Base-by-base conservation (phyloP, 2,329 filamentous ascomycete species). In the Emergomyces pasteurianus region DNA sequence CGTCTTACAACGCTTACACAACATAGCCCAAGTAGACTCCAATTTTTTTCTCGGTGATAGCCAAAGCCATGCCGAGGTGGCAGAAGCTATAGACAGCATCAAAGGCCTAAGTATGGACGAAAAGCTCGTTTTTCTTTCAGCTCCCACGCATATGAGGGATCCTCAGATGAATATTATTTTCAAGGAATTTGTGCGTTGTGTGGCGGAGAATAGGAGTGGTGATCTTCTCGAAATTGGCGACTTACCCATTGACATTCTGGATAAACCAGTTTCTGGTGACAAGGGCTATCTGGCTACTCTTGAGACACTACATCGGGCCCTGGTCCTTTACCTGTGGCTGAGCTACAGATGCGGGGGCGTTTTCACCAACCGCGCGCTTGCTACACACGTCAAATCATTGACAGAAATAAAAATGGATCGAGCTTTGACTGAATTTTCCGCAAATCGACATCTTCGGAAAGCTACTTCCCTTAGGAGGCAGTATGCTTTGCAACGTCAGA, bases 281-380 rank as follows among this genome's bases (percentile, higher is more conserved):
- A 75, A 80, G 59, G 72, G 77, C 0, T 89, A 90, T 65, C 79
- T 99, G 12, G 77, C 78, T 60, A 75, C 79, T 9, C 78, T 97
- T 23, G 94, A 99, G 72, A 73, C 77, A 2, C 79, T 99, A 18
- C 94, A 99, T 76, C 89, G 89, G 68, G 80, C 84, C 34, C 78
- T 99, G 43, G 90, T 92, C 52, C 77, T 92, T 54, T 99, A 97
- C 71, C 80, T 95, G 1, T 99, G 94, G 94, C 80, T 99, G 18
- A 92, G 89, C 67, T 97, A 92, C 74, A 86, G 92, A 7, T 95
- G 92, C 72, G 80, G 85, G 3, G 89, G 89, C 56, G 81, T 95
- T 58, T 95, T 96, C 72, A 82, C 78, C 6, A 89, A 86, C 65
- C 84, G 92, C 67, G 78, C 79, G 0, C 79, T 96, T 50, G 91